These are phyloP conservation scores for Cryptosporidium parvum DNA, from an alignment of 169 alveolate genomes.

Conservation along the genomic window DNA sequence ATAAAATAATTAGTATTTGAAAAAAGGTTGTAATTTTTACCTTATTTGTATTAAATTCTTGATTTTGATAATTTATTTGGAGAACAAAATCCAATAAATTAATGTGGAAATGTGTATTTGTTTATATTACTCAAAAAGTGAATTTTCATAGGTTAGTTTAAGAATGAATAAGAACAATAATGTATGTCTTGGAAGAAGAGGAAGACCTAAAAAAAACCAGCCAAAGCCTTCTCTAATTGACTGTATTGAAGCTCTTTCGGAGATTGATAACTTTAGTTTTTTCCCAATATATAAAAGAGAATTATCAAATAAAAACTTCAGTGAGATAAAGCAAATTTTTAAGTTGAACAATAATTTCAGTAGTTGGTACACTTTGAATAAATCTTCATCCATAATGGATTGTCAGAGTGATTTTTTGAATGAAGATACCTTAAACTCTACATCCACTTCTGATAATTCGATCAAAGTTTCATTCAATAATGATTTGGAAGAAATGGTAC, in stretches of 20 bases:
- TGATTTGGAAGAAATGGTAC: not conserved
- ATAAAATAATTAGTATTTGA: not conserved
- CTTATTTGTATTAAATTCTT: too few relatives aligned
- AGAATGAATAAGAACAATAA: conserved; percentile 38
- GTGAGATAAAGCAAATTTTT: not conserved
- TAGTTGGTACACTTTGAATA: conserved; percentile 8
- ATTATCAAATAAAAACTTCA: not conserved
- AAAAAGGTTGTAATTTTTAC: not conserved
- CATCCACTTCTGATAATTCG: not conserved
- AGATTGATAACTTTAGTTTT: conserved; percentile 54
- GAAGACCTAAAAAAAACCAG: conserved; percentile 61
- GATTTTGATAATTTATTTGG: not conserved
- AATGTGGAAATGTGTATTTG: not conserved
- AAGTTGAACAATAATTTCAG: conserved; percentile 7
- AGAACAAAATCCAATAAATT: not conserved
- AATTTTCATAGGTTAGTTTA: not conserved
- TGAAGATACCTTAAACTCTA: not conserved
- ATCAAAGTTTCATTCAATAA: conserved; percentile 2
- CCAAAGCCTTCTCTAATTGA: conserved; percentile 11
- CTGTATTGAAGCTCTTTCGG: conserved; percentile 30
- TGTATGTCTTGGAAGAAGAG: conserved; percentile 71
- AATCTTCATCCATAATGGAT: not conserved
- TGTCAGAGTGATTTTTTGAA: not conserved
- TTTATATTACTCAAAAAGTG: not conserved
- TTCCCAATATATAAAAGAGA: conserved; percentile 19